phyloP scores from a whole-genome alignment of 1,284 basidiomycete genomes.

The Paramarasmius palmivorus region DNA sequence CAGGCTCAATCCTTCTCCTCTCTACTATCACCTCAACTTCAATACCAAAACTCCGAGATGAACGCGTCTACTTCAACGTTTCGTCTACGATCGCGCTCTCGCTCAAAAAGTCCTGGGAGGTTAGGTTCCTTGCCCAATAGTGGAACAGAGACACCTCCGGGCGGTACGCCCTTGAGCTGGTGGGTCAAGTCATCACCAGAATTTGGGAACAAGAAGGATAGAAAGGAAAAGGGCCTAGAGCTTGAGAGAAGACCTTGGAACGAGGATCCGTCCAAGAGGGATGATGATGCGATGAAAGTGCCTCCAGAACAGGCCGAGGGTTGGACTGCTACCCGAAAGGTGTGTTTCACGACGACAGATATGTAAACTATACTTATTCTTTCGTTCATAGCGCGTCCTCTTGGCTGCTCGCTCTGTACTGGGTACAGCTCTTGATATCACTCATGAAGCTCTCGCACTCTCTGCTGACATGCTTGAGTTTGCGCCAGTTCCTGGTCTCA shows the following conservation, averaged over 20 bases:
- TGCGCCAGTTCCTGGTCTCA: conserved; percentile 57
- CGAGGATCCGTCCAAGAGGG: conserved; percentile 7
- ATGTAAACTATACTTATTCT: not conserved
- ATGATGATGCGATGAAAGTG: conserved; percentile 33
- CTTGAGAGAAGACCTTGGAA: conserved; percentile 8
- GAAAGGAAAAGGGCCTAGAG: not conserved
- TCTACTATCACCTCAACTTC: not conserved
- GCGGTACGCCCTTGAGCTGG: not conserved
- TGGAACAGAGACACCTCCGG: not conserved
- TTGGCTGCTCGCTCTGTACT: conserved; percentile 45
- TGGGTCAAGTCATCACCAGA: not conserved
- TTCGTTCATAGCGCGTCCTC: conserved; percentile 39
- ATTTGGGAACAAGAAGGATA: not conserved
- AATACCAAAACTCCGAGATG: not conserved
- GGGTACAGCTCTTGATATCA: conserved; percentile 40
- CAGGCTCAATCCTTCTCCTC: conserved; percentile 1
- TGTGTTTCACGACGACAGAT: conserved; percentile 32
- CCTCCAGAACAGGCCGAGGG: conserved; percentile 53
- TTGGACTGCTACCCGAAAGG: conserved; percentile 47
- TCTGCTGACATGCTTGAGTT: conserved; percentile 52
- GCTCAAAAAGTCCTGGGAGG: conserved; percentile 2
- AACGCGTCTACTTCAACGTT: not conserved
- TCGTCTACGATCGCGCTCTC: not conserved
- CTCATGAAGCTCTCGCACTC: conserved; percentile 47
- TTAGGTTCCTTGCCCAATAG: not conserved